Evolutionary conservation across 1,284 basidiomycete genomes (phyloP), one percentile per base, ranked within the genome.

Genomic region (Tranzscheliella williamsii): DNA sequence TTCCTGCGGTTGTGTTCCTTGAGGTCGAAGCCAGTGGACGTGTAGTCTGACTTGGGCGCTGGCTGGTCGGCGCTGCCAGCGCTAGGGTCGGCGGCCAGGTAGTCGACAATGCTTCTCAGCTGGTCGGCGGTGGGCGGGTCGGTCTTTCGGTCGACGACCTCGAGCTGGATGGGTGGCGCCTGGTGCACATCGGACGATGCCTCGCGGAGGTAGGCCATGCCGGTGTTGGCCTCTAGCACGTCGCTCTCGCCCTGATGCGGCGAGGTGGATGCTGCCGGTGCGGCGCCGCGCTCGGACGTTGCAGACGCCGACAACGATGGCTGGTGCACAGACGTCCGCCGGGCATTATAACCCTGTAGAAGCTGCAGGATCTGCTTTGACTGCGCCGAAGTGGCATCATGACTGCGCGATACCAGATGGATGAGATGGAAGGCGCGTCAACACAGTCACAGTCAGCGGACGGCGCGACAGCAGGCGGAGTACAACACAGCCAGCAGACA

Each of bases 101-200:
- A 63, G 23, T 56, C 49, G 39, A 63, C 21, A 29, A 63, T 63
- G 37, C 49, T 57, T 3, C 49, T 15, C 24, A 63, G 16, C 27
- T 63, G 60, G 29, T 63, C 53, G 9, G 53, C 39, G 1, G 60
- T 63, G 1, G 60, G 60, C 1, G 60, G 60, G 23, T 57, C 49
- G 3, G 39, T 4, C 6, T 26, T 18, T 0, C 60, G 49, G 33
- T 63, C 54, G 16, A 63, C 48, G 7, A 63, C 18, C 43, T 63
- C 60, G 22, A 63, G 45, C 31, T 63, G 44, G 18, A 63, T 46
- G 0, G 37, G n/a, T 0, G 37, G 12, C 2, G 34, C 7, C 4
- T n/a, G 11, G 12, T 48, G 44, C 0, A 42, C 38, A 20, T 52
- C 60, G 4, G 47, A 42, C 3, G 60, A 43, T 4, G 54, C 53